Conservation (phyloP, 2,329 filamentous ascomycete genomes). For the Aspergillus fischeri region DNA sequence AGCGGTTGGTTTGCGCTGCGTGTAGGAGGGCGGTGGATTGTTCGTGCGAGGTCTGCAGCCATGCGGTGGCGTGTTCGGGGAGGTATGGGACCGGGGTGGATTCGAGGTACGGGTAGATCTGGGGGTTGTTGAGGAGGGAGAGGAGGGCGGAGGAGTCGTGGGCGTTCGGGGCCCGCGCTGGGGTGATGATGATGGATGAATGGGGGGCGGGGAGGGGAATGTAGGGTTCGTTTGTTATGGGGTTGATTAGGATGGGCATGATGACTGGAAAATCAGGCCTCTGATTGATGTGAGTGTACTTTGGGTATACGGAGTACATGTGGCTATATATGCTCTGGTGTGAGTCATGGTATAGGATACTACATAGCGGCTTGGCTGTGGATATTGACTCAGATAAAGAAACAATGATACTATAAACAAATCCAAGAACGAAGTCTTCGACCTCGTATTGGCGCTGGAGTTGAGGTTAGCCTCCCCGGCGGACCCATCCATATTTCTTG, state of each 20-base stretch:
- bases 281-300: background rate
- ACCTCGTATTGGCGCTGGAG: background rate
- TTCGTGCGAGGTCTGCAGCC: slow-evolving; percentile 6
- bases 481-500: background rate
- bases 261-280: background rate
- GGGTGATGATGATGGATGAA: slow-evolving; percentile 25
- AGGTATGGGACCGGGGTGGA: slow-evolving; percentile 24
- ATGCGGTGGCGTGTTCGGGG: slow-evolving; percentile 14
- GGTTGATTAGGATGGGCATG: slow-evolving; percentile 17
- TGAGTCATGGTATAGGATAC: background rate
- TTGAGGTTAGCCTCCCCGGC: background rate
- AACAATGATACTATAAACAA: background rate
- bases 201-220: slow-evolving; percentile 21
- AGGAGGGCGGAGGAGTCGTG: slow-evolving; percentile 11
- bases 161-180: slow-evolving; percentile 12
- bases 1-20: background rate
- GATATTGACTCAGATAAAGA: background rate
- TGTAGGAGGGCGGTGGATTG: background rate
- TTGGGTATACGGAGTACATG: background rate
- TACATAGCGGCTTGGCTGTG: background rate
- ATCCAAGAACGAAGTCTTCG: background rate
- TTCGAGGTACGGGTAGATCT: slow-evolving; percentile 19
- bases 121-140: slow-evolving; percentile 22
- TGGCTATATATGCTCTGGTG: background rate
- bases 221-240: slow-evolving; percentile 19